These are phyloP conservation scores for Phalaenopsis equestris DNA, from an alignment of 106 monocot species.

Conservation along the genomic window DNA sequence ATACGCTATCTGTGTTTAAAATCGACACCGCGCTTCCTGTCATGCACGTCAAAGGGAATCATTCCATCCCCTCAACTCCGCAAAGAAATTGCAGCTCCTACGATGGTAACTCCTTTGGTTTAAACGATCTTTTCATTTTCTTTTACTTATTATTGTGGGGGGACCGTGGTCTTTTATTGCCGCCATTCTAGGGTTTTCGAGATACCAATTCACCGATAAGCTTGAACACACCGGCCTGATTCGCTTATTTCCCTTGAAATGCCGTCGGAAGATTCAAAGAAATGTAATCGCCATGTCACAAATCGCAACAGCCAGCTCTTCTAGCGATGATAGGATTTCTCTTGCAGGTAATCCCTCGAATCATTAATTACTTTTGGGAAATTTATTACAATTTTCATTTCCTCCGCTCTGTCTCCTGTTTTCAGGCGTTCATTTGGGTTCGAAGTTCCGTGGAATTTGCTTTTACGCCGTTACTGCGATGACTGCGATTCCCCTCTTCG, in stretches of 20 bases:
- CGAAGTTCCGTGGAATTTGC: conserved; percentile 62
- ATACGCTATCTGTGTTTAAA: not conserved
- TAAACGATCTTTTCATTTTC: not conserved
- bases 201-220: not conserved
- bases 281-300: conserved; percentile 25
- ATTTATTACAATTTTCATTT: too few relatives aligned
- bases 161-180: not conserved
- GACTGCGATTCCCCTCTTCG: conserved; percentile 46
- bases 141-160: not conserved
- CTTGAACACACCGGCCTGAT: not conserved
- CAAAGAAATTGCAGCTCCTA: not conserved
- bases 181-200: conserved; percentile 7
- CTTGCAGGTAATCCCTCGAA: conserved; percentile 22
- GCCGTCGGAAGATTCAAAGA: conserved; percentile 7
- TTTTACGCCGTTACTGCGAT: conserved; percentile 55
- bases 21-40: not conserved
- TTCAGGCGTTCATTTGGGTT: conserved; percentile 34
- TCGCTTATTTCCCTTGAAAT: conserved; percentile 1
- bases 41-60: not conserved
- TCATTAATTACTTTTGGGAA: too few relatives aligned
- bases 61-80: not conserved
- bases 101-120: conserved; percentile 1
- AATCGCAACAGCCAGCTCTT: conserved; percentile 15
- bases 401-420: not conserved
- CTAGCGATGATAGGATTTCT: conserved; percentile 16